Evolutionary conservation across 495 filamentous ascomycete genomes (phyloP).

Genomic region (Gamarada debralockiae): DNA sequence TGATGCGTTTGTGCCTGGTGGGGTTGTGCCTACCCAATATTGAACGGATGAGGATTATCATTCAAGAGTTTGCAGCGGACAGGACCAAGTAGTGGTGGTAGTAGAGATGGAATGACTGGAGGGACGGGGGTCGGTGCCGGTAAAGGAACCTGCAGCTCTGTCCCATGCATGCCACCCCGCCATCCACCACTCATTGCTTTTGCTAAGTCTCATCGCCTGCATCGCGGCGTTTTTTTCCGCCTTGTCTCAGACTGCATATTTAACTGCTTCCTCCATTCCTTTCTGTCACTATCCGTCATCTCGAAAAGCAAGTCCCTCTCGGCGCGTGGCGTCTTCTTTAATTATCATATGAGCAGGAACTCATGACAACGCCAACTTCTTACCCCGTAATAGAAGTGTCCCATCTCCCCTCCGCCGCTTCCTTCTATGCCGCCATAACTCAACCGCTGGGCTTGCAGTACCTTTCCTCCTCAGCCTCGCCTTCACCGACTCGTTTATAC

Average conservation of each 20-base stretch:
- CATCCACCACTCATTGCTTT: too few relatives aligned
- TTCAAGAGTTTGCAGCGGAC: too few relatives aligned
- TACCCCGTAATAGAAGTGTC: constrained; percentile 55
- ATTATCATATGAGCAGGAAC: not conserved
- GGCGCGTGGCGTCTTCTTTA: not conserved
- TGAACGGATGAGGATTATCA: not conserved
- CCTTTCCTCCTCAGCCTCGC: constrained; percentile 38
- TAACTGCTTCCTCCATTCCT: not conserved
- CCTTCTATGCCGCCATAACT: constrained; percentile 73
- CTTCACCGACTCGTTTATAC: constrained; percentile 22
- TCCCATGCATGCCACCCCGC: too few relatives aligned
- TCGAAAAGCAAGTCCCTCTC: not conserved
- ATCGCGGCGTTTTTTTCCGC: not conserved
- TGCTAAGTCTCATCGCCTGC: too few relatives aligned
- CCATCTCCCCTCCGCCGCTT: constrained; percentile 72
- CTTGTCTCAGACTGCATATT: constrained; percentile 1
- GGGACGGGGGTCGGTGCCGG: too few relatives aligned
- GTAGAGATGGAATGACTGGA: too few relatives aligned
- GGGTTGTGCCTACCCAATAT: not conserved
- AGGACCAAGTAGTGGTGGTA: not conserved
- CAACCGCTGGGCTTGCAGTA: constrained; percentile 74
- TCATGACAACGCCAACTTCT: constrained; percentile 8
- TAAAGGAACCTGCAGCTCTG: too few relatives aligned
- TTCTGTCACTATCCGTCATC: not conserved
- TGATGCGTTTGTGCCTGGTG: constrained; percentile 6